phyloP scores from a whole-genome alignment of 2,329 filamentous ascomycete species.

The Colletotrichum acutatum region DNA sequence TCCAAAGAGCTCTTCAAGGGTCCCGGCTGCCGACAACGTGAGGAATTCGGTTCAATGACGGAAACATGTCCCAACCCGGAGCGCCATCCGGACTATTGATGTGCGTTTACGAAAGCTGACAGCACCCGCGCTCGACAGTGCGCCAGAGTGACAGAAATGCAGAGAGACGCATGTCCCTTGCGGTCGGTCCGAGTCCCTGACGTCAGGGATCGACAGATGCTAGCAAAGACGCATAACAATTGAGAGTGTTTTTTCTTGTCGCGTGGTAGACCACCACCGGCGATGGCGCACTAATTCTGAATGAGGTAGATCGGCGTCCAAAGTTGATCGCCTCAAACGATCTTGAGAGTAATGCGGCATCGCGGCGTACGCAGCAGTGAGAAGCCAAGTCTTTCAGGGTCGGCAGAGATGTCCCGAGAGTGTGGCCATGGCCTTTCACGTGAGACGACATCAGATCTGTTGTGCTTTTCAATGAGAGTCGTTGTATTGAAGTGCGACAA shows the following conservation, averaged over 20 bases:
- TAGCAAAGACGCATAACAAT: neutral
- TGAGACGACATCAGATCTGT: neutral
- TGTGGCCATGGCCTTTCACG: neutral
- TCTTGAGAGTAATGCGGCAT: neutral
- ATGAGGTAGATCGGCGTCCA: neutral
- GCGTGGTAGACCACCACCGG: neutral
- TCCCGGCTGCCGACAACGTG: neutral
- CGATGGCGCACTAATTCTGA: neutral
- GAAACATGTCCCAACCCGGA: neutral
- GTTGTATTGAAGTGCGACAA: neutral
- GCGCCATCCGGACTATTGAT: neutral
- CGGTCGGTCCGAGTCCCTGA: slow-evolving; percentile 2
- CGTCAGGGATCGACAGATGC: slow-evolving; percentile 13
- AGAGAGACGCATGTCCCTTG: neutral
- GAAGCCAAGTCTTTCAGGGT: neutral
- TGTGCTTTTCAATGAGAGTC: neutral
- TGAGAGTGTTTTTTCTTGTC: neutral
- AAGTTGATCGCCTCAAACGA: neutral
- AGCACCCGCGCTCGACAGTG: neutral
- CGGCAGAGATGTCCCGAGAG: neutral
- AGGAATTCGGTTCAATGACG: neutral
- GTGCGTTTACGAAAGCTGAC: neutral
- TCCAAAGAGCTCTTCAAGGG: neutral
- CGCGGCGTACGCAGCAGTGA: neutral
- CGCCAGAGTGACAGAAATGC: neutral